Evolutionary conservation across 176 grass and related monocot species (phyloP).

Genomic region (Rhynchospora breviuscula): DNA sequence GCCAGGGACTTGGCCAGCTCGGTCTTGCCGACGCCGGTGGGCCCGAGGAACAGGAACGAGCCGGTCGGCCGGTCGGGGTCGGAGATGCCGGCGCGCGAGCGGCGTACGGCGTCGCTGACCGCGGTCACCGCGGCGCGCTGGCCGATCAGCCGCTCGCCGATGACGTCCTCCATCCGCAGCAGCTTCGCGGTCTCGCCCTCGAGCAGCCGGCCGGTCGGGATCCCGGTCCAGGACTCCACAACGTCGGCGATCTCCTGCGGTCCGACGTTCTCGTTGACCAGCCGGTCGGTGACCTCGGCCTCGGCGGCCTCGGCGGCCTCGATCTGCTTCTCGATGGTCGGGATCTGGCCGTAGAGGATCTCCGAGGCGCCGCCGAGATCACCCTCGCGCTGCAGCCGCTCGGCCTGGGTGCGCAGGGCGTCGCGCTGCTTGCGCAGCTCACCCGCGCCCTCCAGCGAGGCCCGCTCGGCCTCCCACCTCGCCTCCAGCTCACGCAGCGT

Average conservation of each 20-base stretch:
- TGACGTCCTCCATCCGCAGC: constrained; percentile 27
- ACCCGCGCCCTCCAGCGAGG: no score
- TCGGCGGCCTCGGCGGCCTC: no score
- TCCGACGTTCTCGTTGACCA: no score
- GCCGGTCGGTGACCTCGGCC: no score
- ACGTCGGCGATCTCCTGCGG: constrained; percentile 26
- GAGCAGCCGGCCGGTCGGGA: constrained; percentile 18
- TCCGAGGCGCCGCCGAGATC: no score
- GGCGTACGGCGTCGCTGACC: constrained; percentile 20
- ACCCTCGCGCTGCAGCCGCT: no score
- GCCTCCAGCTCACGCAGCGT: no score
- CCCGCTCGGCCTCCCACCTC: no score
- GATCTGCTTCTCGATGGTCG: no score
- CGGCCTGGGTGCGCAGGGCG: no score
- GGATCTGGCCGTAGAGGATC: no score
- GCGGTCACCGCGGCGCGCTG: constrained; percentile 26
- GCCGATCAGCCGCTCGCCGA: constrained; percentile 22
- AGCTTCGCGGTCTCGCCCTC: constrained; percentile 20
- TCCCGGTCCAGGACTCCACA: constrained; percentile 28
- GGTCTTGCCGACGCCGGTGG: constrained; percentile 29
- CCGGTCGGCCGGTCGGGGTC: constrained; percentile 28
- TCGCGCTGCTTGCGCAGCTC: no score
- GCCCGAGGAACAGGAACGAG: constrained; percentile 25
- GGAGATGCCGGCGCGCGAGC: constrained; percentile 20
- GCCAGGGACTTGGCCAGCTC: constrained; percentile 26